Evolutionary conservation across 2,329 filamentous ascomycete species (phyloP).

Genomic region (Colletotrichum melonis): DNA sequence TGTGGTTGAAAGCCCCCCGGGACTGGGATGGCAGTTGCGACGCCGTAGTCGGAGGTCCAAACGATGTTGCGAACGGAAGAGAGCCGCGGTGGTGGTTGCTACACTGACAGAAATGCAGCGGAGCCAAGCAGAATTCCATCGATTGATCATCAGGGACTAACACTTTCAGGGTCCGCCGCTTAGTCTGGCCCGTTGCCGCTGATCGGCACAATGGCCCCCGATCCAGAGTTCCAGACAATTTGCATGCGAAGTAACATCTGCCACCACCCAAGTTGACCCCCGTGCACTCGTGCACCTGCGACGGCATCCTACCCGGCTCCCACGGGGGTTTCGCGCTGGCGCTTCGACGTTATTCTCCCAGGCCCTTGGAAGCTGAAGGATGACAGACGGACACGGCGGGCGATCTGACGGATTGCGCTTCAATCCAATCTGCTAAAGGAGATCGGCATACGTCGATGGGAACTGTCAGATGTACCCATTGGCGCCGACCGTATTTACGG

Average conservation of each 20-base stretch:
- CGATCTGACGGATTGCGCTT: not conserved
- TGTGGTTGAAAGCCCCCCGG: not conserved
- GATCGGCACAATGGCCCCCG: slow-evolving; percentile 20
- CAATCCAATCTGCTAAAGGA: slow-evolving; percentile 12
- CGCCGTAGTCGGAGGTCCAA: slow-evolving; percentile 3
- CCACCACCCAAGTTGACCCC: not conserved
- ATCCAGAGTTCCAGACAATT: not conserved
- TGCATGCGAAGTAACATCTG: not conserved
- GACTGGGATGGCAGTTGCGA: not conserved
- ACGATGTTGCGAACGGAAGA: not conserved
- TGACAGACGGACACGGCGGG: not conserved
- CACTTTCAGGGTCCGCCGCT: slow-evolving; percentile 3
- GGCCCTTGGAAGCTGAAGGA: not conserved
- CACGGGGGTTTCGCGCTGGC: not conserved
- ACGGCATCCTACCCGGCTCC: not conserved
- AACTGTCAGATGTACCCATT: not conserved
- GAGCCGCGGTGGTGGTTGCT: not conserved
- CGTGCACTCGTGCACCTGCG: not conserved
- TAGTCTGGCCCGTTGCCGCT: slow-evolving; percentile 12
- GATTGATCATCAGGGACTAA: slow-evolving; percentile 10
- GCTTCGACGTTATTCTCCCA: not conserved
- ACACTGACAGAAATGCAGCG: not conserved
- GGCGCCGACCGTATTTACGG: slow-evolving; percentile 19
- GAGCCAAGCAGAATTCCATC: not conserved
- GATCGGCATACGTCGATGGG: slow-evolving; percentile 6